Base-by-base conservation (phyloP, 345 rosid genomes). In the Diplotaxis tenuifolia region DNA sequence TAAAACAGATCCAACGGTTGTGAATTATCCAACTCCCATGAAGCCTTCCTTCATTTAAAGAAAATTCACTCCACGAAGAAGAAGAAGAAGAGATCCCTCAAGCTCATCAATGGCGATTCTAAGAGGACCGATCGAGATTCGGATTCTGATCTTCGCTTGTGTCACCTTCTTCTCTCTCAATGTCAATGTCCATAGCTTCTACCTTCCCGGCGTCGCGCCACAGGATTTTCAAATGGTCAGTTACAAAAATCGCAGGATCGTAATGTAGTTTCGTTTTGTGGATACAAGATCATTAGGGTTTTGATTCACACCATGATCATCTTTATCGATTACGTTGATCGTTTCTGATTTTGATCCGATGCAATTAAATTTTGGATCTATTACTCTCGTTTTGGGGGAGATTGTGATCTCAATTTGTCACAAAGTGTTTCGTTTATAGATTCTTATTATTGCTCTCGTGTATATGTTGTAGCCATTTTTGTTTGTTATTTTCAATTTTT, bases 121-220 rank as follows among this genome's bases (percentile, higher is more conserved):
- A 7, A 69, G 52, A 64, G 79, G 72, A 42, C 50, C 68, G 31
- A 62, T 67, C 63, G 25, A 52, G 16, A 54, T 31, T 28, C 61
- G 67, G 75, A 67, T 85, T 59, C 68, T 72, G 71, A 64, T 75
- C 55, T 70, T 32, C 38, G 68, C 77, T 40, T 50, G 65, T 23
- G 22, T 23, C 5, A 0, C 49, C 42, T 67, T 67, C 67, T 58
- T 66, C 72, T 60, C 73, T 36, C 65, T 77, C 71, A 34, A 25
- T 53, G 42, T 57, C 38, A 68, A 61, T 31, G 78, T 76, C 19
- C 59, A 77, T 78, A 80, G 82, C 77, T 89, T 89, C 73, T 89
- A 89, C 71, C 91, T 89, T 62, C 96, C 96, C 18, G 96, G 93
- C 2, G 93, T 89, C 23, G 88, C 96, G 29, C 96, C 96, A 22